Percentiles rank a stretch among this genome's conserved stretches.
Conservation (phyloP, 176 grass and related monocot species). For the Carex littledalei region DNA sequence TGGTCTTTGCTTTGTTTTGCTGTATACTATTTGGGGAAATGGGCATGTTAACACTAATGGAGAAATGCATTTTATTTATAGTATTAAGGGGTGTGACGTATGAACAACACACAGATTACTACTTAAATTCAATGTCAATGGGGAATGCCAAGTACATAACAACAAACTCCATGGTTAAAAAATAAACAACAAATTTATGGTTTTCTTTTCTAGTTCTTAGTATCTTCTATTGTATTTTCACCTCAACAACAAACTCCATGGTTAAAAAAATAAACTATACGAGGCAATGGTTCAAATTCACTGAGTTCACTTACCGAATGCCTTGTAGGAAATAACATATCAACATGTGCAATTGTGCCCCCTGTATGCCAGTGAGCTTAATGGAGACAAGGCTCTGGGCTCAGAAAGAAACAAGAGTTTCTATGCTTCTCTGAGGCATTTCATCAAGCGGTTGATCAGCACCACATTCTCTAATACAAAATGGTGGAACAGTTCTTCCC, state of each 20-base stretch:
- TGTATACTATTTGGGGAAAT: no score
- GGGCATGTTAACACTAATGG: no score
- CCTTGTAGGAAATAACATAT: background rate
- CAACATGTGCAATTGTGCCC: background rate
- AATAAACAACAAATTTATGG: no score
- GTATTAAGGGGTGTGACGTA: no score
- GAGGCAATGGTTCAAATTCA: background rate
- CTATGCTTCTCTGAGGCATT: background rate
- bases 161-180: no score
- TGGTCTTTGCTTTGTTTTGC: no score
- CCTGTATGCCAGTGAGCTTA: background rate
- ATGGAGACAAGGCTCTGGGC: background rate
- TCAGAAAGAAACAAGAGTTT: background rate
- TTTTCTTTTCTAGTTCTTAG: no score
- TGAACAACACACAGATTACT: no score
- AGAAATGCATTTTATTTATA: no score
- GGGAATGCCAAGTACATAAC: no score
- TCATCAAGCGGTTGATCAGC: background rate
- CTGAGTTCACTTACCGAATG: background rate
- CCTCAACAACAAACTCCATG: background rate
- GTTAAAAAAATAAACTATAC: background rate
- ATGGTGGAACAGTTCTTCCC: slow-evolving; percentile 73
- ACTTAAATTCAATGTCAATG: no score
- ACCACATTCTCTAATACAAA: background rate
- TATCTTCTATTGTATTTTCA: background rate